Conservation (phyloP, 1,139 yeast genomes). For the Lodderomyces theae region DNA sequence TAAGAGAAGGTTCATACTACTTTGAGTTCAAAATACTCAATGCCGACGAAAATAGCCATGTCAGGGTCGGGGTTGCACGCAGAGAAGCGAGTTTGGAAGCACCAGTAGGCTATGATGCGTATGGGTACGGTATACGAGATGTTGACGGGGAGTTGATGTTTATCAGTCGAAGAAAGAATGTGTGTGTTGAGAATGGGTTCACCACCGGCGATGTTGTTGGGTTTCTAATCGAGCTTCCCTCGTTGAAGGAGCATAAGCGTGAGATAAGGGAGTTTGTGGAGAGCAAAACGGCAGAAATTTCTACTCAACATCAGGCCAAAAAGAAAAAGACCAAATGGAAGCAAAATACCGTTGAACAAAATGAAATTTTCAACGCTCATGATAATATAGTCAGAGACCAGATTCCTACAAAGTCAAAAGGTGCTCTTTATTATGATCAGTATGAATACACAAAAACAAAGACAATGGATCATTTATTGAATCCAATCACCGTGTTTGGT, state of each 20-base stretch:
- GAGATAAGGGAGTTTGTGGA: constrained; percentile 23
- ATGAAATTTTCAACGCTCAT: constrained; percentile 21
- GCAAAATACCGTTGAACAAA: constrained; percentile 17
- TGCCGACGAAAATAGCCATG: constrained; percentile 55
- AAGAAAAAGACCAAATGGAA: constrained; percentile 18
- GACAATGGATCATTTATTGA: constrained; percentile 69
- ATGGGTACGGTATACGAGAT: constrained; percentile 89
- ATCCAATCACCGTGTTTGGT: constrained; percentile 71
- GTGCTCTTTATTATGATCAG: constrained; percentile 77
- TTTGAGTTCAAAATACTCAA: constrained; percentile 65
- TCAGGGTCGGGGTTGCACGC: constrained; percentile 77
- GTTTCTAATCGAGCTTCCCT: constrained; percentile 69
- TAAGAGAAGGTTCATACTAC: constrained; percentile 78
- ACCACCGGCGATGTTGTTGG: constrained; percentile 82
- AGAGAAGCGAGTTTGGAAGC: constrained; percentile 90
- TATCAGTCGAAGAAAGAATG: constrained; percentile 61
- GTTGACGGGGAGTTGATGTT: constrained; percentile 77
- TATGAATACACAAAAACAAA: constrained; percentile 79
- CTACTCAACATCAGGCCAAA: constrained; percentile 15
- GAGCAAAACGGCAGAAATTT: constrained; percentile 10
- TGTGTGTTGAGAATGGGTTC: constrained; percentile 51
- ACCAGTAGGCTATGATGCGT: constrained; percentile 94
- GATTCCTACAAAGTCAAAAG: constrained; percentile 81
- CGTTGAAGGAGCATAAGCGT: constrained; percentile 38
- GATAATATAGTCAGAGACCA: constrained; percentile 68